Conservation (phyloP, 2,329 filamentous ascomycete species). For the Penicillium sp. region DNA sequence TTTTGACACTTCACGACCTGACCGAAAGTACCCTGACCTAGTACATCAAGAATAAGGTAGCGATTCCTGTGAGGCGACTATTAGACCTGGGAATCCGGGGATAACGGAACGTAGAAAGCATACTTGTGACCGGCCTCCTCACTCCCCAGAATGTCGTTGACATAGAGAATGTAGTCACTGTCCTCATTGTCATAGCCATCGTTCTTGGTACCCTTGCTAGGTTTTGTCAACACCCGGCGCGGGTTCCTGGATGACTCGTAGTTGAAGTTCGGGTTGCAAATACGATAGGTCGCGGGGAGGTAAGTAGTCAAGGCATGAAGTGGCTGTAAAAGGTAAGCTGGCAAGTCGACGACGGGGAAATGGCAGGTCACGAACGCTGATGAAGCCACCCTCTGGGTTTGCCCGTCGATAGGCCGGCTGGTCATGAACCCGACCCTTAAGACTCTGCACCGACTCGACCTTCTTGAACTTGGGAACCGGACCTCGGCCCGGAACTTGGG, state of each 20-base stretch:
- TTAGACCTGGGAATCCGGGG: constrained; percentile 10
- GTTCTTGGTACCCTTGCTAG: constrained; percentile 97
- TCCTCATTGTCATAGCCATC: constrained; percentile 99
- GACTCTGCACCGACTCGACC: constrained; percentile 68
- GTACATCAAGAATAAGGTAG: constrained; percentile 93
- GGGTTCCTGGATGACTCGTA: constrained; percentile 98
- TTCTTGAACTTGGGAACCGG: constrained; percentile 87
- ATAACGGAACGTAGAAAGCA: constrained; percentile 29
- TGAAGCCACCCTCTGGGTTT: constrained; percentile 95
- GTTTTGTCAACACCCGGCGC: constrained; percentile 91
- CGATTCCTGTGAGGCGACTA: constrained; percentile 63
- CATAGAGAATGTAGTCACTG: constrained; percentile 98
- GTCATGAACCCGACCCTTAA: constrained; percentile 77
- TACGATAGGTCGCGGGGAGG: constrained; percentile 91
- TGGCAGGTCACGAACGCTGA: constrained; percentile 67
- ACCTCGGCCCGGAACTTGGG: constrained; percentile 51
- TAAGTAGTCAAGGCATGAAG: constrained; percentile 93
- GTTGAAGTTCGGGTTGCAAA: constrained; percentile 97
- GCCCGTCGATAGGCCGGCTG: constrained; percentile 91
- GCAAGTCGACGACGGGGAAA: background rate
- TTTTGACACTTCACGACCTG: constrained; percentile 99
- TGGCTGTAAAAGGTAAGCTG: constrained; percentile 58
- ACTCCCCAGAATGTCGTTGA: constrained; percentile 96
- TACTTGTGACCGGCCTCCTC: constrained; percentile 98
- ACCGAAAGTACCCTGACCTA: constrained; percentile 96